Evolutionary conservation across 2,329 filamentous ascomycete species (phyloP), one percentile per base, ranked within the genome.

Genomic region (Aspergillus fischeri): DNA sequence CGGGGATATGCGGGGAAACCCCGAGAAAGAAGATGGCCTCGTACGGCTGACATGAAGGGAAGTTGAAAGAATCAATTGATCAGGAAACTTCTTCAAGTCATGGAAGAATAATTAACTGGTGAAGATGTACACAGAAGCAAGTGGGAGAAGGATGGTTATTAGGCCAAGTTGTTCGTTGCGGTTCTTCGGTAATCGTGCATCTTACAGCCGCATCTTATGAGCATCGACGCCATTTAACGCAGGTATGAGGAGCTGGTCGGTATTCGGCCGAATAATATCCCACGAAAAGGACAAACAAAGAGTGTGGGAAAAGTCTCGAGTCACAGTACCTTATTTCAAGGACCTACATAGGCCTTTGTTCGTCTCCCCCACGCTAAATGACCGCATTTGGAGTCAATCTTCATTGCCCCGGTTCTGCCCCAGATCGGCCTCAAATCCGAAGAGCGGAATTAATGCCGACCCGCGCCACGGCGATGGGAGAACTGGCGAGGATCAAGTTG

Each of bases 1-100:
- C 64, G 64, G 60, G 67, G 66, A 62, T 51, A 57, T 64, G 66
- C 60, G 63, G 69, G 62, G 61, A 65, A 64, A 8, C 60, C 65
- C 60, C 67, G 64, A 56, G 63, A 54, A 29, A 67, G 56, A 45
- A 59, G 48, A 10, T 60, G 53, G 8, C 61, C 45, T 59, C 65
- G 60, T 70, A 73, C 72, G 5, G 44, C 44, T 24, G n/a, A 14
- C 24, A 14, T 21, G 20, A 24, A 44, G 44, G 21, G 21, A 25
- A 21, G 44, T 38, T 17, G 14, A 3, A 24, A 24, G 10, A 27
- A 14, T 14, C 27, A 27, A 0, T 27, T 14, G 11, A 47, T 14
- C 20, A 27, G 4, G 11, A 25, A 25, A 7, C 21, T 47, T 47
- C 44, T 17, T 17, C 20, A 47, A 47, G 21, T 47, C 21, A 47